These are phyloP conservation scores for Yamadazyma triangularis DNA, from an alignment of 1,139 yeast genomes.

Conservation along the genomic window DNA sequence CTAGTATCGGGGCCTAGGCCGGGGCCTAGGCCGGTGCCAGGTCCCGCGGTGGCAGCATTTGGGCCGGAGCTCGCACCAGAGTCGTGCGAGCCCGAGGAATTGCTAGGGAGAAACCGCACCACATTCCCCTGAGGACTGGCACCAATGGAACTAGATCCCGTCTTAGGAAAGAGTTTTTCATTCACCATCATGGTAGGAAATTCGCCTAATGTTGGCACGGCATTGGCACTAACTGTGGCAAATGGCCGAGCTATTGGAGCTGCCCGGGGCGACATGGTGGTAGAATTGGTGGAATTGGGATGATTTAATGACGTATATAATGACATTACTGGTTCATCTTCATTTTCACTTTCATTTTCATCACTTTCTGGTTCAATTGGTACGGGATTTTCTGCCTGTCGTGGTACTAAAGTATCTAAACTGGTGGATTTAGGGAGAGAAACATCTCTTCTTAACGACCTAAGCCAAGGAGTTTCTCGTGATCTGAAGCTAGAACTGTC, in stretches of 20 bases:
- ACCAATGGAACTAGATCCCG: constrained; percentile 3
- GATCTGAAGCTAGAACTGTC: constrained; percentile 5
- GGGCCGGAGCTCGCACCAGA: neutral
- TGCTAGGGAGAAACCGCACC: constrained; percentile 6
- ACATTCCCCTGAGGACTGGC: constrained; percentile 6
- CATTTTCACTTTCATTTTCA: constrained; percentile 37
- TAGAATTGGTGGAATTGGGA: constrained; percentile 11
- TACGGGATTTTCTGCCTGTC: constrained; percentile 6
- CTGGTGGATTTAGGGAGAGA: too few species aligned
- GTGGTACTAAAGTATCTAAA: neutral
- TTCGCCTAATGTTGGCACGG: constrained; percentile 43
- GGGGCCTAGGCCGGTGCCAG: neutral
- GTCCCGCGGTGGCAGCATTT: constrained; percentile 2
- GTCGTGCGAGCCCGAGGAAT: too few species aligned
- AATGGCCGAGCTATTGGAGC: constrained; percentile 17
- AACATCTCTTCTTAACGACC: too few species aligned
- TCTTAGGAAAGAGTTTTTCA: constrained; percentile 23
- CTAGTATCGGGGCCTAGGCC: neutral
- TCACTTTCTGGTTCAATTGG: constrained; percentile 14
- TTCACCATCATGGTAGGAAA: constrained; percentile 37
- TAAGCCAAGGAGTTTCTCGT: neutral
- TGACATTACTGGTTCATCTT: constrained; percentile 53
- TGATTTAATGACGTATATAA: constrained; percentile 40
- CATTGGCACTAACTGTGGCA: constrained; percentile 15
- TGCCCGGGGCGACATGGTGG: constrained; percentile 23